These are phyloP conservation scores for Helianthus tuberosus DNA, from an alignment of 129 eudicot genomes.

Conservation along the genomic window DNA sequence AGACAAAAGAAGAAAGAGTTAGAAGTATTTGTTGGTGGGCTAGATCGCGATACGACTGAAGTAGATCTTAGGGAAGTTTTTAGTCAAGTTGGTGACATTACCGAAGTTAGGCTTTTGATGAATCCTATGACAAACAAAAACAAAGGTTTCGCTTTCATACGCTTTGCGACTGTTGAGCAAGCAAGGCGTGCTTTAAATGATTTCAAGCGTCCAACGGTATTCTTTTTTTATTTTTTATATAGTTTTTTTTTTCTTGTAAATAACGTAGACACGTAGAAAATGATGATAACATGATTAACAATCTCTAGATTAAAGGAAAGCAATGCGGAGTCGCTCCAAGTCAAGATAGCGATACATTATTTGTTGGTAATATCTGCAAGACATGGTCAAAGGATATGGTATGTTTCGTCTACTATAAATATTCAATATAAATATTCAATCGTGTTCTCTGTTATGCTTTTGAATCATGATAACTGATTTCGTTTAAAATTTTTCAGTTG, in stretches of 20 bases:
- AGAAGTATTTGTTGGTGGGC: constrained; percentile 51
- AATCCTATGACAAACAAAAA: constrained; percentile 49
- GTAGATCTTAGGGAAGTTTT: constrained; percentile 48
- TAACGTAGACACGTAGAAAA: neutral
- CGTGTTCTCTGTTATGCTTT: neutral
- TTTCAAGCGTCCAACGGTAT: constrained; percentile 47
- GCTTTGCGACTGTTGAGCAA: constrained; percentile 47
- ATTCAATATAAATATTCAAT: too few species aligned
- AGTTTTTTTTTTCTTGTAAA: neutral
- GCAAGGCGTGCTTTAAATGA: constrained; percentile 46
- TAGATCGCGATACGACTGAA: constrained; percentile 48
- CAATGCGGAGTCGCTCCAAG: constrained; percentile 60
- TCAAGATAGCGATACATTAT: constrained; percentile 54
- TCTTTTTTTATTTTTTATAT: neutral
- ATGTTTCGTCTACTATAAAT: neutral
- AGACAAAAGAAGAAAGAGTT: constrained; percentile 47
- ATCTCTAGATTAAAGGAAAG: constrained; percentile 46
- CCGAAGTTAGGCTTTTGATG: constrained; percentile 51
- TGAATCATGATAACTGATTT: constrained; percentile 16
- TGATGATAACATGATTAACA: constrained; percentile 1
- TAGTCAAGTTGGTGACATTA: constrained; percentile 43
- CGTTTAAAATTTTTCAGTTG: constrained; percentile 24
- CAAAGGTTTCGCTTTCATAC: constrained; percentile 49
- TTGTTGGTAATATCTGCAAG: constrained; percentile 52
- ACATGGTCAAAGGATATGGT: constrained; percentile 55